A percentile compares a stretch with the other conserved stretches of the same genome.
These are phyloP conservation scores for Ceratocystis diversiconidia DNA, from an alignment of 2,329 filamentous ascomycete species.

Conservation along the genomic window DNA sequence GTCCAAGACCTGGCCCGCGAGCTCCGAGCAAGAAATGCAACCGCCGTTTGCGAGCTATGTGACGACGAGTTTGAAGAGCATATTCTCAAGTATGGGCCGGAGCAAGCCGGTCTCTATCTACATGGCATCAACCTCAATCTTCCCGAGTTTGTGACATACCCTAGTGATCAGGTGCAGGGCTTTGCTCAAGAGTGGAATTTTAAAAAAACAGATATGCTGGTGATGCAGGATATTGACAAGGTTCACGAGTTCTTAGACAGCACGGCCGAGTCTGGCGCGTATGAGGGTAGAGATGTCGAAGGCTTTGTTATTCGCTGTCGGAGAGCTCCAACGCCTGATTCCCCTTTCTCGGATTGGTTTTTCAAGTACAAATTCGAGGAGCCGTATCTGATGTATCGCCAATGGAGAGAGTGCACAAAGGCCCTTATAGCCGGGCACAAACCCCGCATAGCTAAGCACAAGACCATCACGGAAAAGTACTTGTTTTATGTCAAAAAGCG, in stretches of 20 bases:
- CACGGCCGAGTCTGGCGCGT: constrained; percentile 75
- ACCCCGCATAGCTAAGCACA: constrained; percentile 73
- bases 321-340: constrained; percentile 38
- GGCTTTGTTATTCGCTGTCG: constrained; percentile 93
- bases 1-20: constrained; percentile 63
- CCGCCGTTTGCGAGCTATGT: constrained; percentile 88
- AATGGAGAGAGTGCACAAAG: constrained; percentile 97
- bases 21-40: constrained; percentile 69
- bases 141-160: constrained; percentile 80
- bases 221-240: constrained; percentile 57
- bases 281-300: constrained; percentile 84
- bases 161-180: constrained; percentile 65
- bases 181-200: constrained; percentile 94
- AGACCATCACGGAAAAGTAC: constrained; percentile 82
- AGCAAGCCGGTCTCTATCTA: constrained; percentile 78
- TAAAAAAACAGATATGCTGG: constrained; percentile 67
- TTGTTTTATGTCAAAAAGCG: constrained; percentile 64
- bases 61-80: constrained; percentile 96
- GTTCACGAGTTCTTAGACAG: constrained; percentile 72
- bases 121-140: constrained; percentile 93
- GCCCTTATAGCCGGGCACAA: constrained; percentile 61
- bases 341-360: constrained; percentile 80
- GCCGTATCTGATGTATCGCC: constrained; percentile 94
- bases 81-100: constrained; percentile 72
- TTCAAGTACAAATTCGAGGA: constrained; percentile 99